A percentile compares a stretch with the other conserved stretches of the same genome.
phyloP scores from a whole-genome alignment of 148 eudicot genomes.

The Fagopyrum tataricum region DNA sequence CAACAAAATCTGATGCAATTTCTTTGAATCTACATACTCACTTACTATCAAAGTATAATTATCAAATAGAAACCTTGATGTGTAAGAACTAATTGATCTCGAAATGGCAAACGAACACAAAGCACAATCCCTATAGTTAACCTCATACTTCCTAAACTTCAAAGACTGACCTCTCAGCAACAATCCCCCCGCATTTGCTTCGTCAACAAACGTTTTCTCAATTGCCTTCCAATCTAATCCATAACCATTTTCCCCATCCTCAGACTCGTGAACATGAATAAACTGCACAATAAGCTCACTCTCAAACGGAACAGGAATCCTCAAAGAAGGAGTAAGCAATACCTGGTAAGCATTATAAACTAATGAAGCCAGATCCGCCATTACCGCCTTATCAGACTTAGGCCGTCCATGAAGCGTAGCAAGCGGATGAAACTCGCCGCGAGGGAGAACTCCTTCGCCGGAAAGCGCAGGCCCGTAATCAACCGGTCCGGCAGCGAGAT shows the following conservation, averaged over 20 bases:
- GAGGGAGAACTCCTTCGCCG: constrained; percentile 79
- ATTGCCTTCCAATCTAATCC: constrained; percentile 75
- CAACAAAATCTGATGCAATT: constrained; percentile 54
- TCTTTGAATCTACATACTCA: constrained; percentile 86
- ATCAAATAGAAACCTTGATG: constrained; percentile 91
- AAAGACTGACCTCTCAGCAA: constrained; percentile 62
- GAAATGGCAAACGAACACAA: constrained; percentile 76
- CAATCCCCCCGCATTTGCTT: constrained; percentile 53
- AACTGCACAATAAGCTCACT: constrained; percentile 57
- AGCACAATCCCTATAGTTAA: constrained; percentile 55
- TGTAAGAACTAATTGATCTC: constrained; percentile 62
- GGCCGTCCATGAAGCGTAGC: constrained; percentile 60
- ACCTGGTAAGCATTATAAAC: constrained; percentile 86
- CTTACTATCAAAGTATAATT: constrained; percentile 91
- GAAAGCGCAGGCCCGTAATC: constrained; percentile 92
- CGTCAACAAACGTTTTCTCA: constrained; percentile 60
- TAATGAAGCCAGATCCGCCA: constrained; percentile 77
- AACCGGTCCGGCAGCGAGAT: constrained; percentile 81
- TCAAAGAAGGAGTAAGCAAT: constrained; percentile 72
- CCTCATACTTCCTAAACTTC: constrained; percentile 62
- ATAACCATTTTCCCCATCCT: constrained; percentile 10
- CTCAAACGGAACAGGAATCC: constrained; percentile 84
- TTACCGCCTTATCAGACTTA: constrained; percentile 56
- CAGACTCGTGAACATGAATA: constrained; percentile 48
- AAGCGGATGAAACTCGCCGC: constrained; percentile 78